Evolutionary conservation across 2,329 filamentous ascomycete genomes (phyloP).

Genomic region (Talaromyces sp.): DNA sequence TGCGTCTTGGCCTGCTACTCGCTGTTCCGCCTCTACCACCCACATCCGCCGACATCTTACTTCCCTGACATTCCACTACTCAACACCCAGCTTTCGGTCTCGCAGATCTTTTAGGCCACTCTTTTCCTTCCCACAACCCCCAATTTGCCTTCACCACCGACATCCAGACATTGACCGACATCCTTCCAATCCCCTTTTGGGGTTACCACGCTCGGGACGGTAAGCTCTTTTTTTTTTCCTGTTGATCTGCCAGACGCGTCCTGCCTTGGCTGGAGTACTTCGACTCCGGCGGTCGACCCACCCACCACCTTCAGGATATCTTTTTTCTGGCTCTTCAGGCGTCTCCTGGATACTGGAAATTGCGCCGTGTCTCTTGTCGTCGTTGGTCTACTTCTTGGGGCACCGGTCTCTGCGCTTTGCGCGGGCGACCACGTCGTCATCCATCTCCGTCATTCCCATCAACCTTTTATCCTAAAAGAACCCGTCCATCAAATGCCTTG

Average conservation of each 20-base stretch:
- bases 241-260: slow-evolving; percentile 24
- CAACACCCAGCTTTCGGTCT: slow-evolving; percentile 25
- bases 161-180: slow-evolving; percentile 18
- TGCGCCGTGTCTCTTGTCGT: slow-evolving; percentile 15
- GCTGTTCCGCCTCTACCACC: slow-evolving; percentile 17
- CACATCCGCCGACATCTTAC: slow-evolving; percentile 22
- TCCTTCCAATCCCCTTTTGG: slow-evolving; percentile 29
- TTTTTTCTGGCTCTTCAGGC: slow-evolving; percentile 16
- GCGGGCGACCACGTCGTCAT: slow-evolving; percentile 17
- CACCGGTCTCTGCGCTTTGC: slow-evolving; percentile 14
- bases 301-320: slow-evolving; percentile 25
- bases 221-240: slow-evolving; percentile 38
- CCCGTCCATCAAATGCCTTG: slow-evolving; percentile 31
- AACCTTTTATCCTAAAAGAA: slow-evolving; percentile 34
- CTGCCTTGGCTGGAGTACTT: slow-evolving; percentile 34
- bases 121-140: slow-evolving; percentile 25
- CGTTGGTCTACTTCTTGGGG: slow-evolving; percentile 19
- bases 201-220: slow-evolving; percentile 56
- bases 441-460: slow-evolving; percentile 30
- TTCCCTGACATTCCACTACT: slow-evolving; percentile 26
- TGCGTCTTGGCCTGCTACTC: slow-evolving; percentile 20
- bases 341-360: slow-evolving; percentile 13
- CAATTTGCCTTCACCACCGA: slow-evolving; percentile 17
- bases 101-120: slow-evolving; percentile 17
- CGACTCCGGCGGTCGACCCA: slow-evolving; percentile 34